phyloP scores from a whole-genome alignment of 352 stramenopile species.

The Phytophthora meadii region DNA sequence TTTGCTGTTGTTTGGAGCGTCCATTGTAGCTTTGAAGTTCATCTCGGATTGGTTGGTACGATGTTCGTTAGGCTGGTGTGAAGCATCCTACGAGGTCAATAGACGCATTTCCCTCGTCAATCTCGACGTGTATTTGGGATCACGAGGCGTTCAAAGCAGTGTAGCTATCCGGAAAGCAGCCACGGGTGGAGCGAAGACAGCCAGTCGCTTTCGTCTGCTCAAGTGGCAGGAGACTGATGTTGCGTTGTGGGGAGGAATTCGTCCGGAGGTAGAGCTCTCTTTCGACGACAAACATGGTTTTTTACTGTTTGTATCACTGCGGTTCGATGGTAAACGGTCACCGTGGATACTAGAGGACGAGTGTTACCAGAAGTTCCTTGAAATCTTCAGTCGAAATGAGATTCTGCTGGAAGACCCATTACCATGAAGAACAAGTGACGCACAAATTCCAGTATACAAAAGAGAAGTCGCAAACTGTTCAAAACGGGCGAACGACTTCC shows the following conservation, averaged over 20 bases:
- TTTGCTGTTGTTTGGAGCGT: constrained; percentile 79
- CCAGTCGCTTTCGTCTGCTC: constrained; percentile 86
- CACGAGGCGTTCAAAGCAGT: constrained; percentile 33
- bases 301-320: constrained; percentile 62
- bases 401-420: constrained; percentile 31
- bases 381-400: constrained; percentile 47
- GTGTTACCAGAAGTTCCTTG: constrained; percentile 48
- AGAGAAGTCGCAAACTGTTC: no score
- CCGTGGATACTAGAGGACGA: constrained; percentile 49
- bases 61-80: constrained; percentile 86
- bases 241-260: constrained; percentile 83
- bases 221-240: constrained; percentile 91
- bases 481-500: no score
- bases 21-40: constrained; percentile 55
- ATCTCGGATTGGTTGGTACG: constrained; percentile 57
- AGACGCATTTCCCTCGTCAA: constrained; percentile 43
- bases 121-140: constrained; percentile 40
- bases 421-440: constrained; percentile 15
- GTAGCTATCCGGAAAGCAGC: constrained; percentile 34
- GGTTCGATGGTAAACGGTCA: constrained; percentile 54
- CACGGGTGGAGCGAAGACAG: constrained; percentile 36
- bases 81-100: constrained; percentile 81
- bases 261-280: constrained; percentile 80
- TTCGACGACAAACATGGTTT: constrained; percentile 73
- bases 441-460: no score